Evolutionary conservation across 352 stramenopile genomes (phyloP), one percentile per base, ranked within the genome.

Genomic region (Bremia lactucae): DNA sequence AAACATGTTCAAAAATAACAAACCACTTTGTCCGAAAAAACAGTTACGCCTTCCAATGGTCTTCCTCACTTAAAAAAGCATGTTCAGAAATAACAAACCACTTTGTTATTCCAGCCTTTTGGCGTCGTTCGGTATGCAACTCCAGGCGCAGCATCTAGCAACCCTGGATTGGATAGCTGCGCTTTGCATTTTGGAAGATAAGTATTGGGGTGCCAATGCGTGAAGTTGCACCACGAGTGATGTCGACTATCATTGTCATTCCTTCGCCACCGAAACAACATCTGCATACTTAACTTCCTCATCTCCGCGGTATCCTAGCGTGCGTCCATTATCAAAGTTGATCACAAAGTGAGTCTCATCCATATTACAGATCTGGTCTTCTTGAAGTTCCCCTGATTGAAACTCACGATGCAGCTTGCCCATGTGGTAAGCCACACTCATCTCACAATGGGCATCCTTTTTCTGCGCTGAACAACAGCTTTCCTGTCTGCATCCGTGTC

Each of bases 341-440:
- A 41, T 22, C 13, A 39, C 14, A 3, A 42, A 42, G 14, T 40
- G 29, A 13, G 11, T 38, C 18, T 39, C 33, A 8, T 44, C 35
- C 6, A 43, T 40, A 21, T 46, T 46, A 10, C 24, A 23, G 13
- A 42, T 20, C 16, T 10, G 7, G 28, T 44, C 22, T 42, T 33
- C 36, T 10, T 42, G 9, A 5, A 40, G 35, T 21, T 11, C 16
- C 28, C 35, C 20, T 18, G 15, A 9, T 3, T 18, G 19, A 40
- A 47, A 36, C 18, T 20, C 41, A 31, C 29, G 41, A 19, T 47
- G 31, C 4, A 48, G 13, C 41, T 40, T 20, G 15, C 41, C 41
- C n/a, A 48, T 22, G 5, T 49, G 29, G 2, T 25, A 40, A 3
- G 20, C 21, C 14, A 42, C 42, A 26, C 19, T 15, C 19, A 35